A percentile compares a stretch with the other conserved stretches of the same genome.
Evolutionary conservation across 139 green algal species (phyloP).

Genomic region (Tetradesmus lagerheimii): DNA sequence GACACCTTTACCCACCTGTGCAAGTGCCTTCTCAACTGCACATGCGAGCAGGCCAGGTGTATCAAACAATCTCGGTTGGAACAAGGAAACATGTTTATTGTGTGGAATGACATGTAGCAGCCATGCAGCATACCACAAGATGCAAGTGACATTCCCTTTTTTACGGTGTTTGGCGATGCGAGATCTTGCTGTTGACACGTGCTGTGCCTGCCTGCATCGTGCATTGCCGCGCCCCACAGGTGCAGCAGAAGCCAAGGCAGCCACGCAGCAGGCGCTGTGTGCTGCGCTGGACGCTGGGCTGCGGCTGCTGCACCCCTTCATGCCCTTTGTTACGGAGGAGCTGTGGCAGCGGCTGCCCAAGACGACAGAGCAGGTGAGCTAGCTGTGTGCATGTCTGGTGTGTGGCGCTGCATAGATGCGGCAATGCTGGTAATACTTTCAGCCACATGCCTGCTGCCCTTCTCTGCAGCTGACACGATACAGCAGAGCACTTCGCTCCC

Average conservation of each 20-base stretch:
- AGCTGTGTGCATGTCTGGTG: conserved; percentile 4
- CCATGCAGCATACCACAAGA: background rate
- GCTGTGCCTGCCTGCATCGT: background rate
- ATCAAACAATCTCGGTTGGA: background rate
- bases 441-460: too few species aligned
- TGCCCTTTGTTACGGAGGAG: conserved; percentile 98
- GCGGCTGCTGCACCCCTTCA: conserved; percentile 96
- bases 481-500: too few species aligned
- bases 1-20: too few species aligned
- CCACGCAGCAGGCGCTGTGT: conserved; percentile 82
- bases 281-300: conserved; percentile 89
- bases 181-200: background rate
- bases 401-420: too few species aligned
- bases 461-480: conserved; percentile 46
- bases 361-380: conserved; percentile 54
- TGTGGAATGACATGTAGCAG: background rate
- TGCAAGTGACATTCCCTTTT: background rate
- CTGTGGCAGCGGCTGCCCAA: conserved; percentile 87
- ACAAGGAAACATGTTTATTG: background rate
- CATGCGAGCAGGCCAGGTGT: too few species aligned
- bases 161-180: background rate
- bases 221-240: background rate
- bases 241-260: conserved; percentile 66
- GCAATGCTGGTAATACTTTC: conserved; percentile 61
- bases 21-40: background rate